Evolutionary conservation across 2,329 filamentous ascomycete species (phyloP), one percentile per base, ranked within the genome.

Genomic region (Phaeosphaeriaceae sp.): DNA sequence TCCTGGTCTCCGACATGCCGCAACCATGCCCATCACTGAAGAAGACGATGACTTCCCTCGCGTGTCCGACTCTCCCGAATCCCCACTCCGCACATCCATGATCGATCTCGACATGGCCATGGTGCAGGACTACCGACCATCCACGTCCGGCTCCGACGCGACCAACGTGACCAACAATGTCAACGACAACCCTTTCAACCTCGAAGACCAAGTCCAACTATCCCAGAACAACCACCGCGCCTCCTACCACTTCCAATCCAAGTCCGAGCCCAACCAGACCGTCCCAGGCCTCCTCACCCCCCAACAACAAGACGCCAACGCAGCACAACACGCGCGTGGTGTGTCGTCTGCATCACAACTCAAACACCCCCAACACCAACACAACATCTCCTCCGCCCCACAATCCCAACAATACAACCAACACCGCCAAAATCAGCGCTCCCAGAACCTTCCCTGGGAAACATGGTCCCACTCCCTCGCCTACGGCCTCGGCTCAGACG

Each of bases 111-210:
- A 77, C 47, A 70, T 77, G 68, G 79, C 78, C 0, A 78, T 78
- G 55, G 66, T 76, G 1, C 71, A 77, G 48, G 75, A 79, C 36
- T 76, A 79, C 47, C 78, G 81, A 5, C 81, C 81, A 2, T 78
- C 78, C 0, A 81, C 81, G 0, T 77, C 81, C 4, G 75, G 71
- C 47, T 81, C 76, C 13, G 68, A 71, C 44, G 66, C 68, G 10
- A 72, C 77, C 0, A 71, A 75, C 55, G 76, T 63, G 55, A 76
- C 69, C 17, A 68, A 67, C 48, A 79, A 75, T 20, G 76, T 77
- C 41, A 79, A 75, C 52, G 80, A 80, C 4, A 80, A 83, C 54
- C 81, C 81, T 0, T 84, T 84, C 62, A 81, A 83, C 63, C 76
- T 83, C 7, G 82, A 83, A 61, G 80, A 83, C 51, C 77, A 78